Evolutionary conservation across 768 basidiomycete genomes (phyloP).

Genomic region (Phlegmacium glaucopus): DNA sequence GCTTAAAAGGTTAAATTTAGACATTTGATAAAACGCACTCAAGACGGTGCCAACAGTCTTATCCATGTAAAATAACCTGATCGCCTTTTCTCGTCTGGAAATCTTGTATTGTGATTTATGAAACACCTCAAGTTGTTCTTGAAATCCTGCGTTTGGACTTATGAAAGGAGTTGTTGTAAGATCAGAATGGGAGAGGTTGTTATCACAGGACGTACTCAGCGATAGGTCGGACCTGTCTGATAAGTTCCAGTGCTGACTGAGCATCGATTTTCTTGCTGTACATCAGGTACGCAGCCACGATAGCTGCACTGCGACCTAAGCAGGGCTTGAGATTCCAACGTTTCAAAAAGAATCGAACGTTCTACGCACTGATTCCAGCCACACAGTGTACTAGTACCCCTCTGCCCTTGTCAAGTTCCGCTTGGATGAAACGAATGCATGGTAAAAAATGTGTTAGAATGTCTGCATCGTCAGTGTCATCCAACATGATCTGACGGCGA

Average conservation of each 20-base stretch:
- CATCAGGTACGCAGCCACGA: constrained; percentile 90
- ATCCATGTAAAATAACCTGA: constrained; percentile 83
- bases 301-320: constrained; percentile 77
- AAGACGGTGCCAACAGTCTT: constrained; percentile 70
- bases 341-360: neutral
- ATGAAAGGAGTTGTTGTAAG: neutral
- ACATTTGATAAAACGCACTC: constrained; percentile 48
- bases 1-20: constrained; percentile 13
- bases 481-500: constrained; percentile 73
- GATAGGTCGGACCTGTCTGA: constrained; percentile 61
- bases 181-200: neutral
- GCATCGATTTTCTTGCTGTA: constrained; percentile 56
- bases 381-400: constrained; percentile 90
- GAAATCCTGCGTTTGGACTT: constrained; percentile 87
- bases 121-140: constrained; percentile 78
- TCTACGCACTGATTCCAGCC: constrained; percentile 77
- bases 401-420: constrained; percentile 68
- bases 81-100: constrained; percentile 60
- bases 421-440: constrained; percentile 79
- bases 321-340: constrained; percentile 1
- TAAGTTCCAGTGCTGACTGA: constrained; percentile 62
- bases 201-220: constrained; percentile 54
- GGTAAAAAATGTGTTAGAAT: constrained; percentile 75
- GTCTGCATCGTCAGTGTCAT: constrained; percentile 74
- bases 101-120: constrained; percentile 69